Base-by-base conservation (phyloP, 192 early-diverging fungal species). In the Obelidium mucronatum region DNA sequence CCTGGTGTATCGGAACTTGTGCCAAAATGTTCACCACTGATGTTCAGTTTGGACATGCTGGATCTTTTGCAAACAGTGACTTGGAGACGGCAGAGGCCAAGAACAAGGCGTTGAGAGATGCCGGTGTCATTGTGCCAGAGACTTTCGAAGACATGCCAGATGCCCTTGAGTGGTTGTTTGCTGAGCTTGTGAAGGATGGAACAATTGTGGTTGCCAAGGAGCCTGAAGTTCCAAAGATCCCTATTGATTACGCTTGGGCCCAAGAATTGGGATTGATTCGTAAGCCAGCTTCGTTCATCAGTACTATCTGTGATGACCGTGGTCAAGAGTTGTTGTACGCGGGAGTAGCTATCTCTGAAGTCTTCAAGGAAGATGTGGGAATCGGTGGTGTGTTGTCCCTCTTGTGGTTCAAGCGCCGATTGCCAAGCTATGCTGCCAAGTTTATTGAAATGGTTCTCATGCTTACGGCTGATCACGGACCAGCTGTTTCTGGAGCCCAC, bases 391-490 rank as follows among this genome's bases (percentile, higher is more conserved):
- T 99, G 34, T 85, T 99, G 67, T 94, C 93, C 48, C 90, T 99
- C 54, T 85, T 99, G 80, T 99, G 97, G 97, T 99, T 99, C 91
- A 97, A 97, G 90, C 91, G 97, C 54, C 92, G 97, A 62, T 84
- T 99, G 69, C 97, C 97, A 15, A 88, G 85, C 59, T 99, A 96
- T 82, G 97, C 97, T 19, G 90, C 93, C 85, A 93, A 93, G 88
- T 99, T 99, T 81, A 97, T 99, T 72, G 97, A 99, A 88, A 99
- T 99, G 97, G 95, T 97, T 26, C 89, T 99, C 42, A 99, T 99
- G 97, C 88, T 99, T 78, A 99, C 97, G 3, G 97, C 97, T 24
- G 97, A 99, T 89, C 97, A 99, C 86, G 97, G 97, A 34, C 97
- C 97, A 1, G 97, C 97, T 42, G 97, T 98, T 22, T 96, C 95